Base-by-base conservation (phyloP, 2,329 filamentous ascomycete genomes). In the Phoma sp. region DNA sequence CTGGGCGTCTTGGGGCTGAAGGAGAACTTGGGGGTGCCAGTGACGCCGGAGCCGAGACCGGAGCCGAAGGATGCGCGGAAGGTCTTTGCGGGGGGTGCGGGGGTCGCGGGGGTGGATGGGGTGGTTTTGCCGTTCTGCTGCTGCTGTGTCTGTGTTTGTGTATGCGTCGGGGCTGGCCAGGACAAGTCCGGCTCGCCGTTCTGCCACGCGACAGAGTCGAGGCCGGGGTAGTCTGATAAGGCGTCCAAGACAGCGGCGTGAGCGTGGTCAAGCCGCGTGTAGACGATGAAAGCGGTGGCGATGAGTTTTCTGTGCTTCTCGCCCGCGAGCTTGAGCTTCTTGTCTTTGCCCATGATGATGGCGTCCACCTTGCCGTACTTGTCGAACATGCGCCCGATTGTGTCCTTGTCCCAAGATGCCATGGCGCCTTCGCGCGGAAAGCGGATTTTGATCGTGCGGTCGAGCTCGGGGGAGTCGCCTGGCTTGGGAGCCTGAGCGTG, bases 361-460 rank as follows among this genome's bases (percentile, higher is more conserved):
- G 79, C 81, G 57, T 87, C 83, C 10, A 87, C 75, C 40, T 78
- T 77, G n/a, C 84, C 85, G 61, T 85, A 86, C 13, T 75, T 71
- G 1, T 73, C 70, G 65, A 86, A 86, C 11, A 83, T 71, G 6
- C 67, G 59, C 7, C 62, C 65, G 9, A 87, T 59, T 8, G 72
- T 70, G 2, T 81, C 78, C 47, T 80, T 78, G 59, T 81, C 80
- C 53, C 85, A 72, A 1, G 60, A 49, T 25, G 75, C 68, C 6
- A 75, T 65, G 0, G 70, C 71, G 13, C 77, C 80, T 54, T 83
- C 79, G 24, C 80, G 72, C 7, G 77, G 64, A 77, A 83, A 87
- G 6, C 83, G 80, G 10, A 86, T 75, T 62, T 83, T 86, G 57
- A 87, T 74, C 5, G 82, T 82, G 24, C 85, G 79, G 52, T 86